Conservation (phyloP, 1,284 basidiomycete species). For the Tylopilus sp. region DNA sequence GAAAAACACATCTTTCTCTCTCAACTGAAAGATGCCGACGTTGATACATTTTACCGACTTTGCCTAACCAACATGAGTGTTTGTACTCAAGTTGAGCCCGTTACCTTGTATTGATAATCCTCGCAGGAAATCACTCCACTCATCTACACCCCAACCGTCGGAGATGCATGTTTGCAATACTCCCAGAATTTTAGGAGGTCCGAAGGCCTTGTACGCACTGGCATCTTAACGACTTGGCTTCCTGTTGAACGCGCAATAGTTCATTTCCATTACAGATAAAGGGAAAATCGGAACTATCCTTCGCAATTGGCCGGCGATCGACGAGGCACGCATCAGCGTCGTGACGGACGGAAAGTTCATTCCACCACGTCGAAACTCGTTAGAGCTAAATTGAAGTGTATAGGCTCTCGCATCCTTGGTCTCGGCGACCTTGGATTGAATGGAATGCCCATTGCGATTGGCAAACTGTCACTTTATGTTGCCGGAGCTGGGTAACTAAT, state of each 20-base stretch:
- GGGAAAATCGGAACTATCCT: conserved; percentile 70
- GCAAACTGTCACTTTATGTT: conserved; percentile 89
- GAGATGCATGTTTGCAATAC: conserved; percentile 84
- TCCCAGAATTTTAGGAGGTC: conserved; percentile 78
- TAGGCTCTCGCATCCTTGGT: conserved; percentile 85
- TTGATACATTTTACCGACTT: conserved; percentile 69
- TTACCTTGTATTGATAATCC: neutral
- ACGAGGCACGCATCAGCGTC: conserved; percentile 77
- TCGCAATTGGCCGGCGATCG: conserved; percentile 69
- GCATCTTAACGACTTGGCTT: neutral
- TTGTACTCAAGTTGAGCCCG: neutral
- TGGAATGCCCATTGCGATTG: conserved; percentile 91
- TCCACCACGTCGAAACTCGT: neutral
- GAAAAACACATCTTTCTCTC: conserved; percentile 82
- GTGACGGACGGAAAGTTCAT: conserved; percentile 72
- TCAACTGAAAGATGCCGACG: conserved; percentile 68
- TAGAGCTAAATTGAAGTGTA: conserved; percentile 1
- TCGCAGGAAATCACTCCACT: conserved; percentile 68
- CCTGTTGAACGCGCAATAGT: conserved; percentile 40
- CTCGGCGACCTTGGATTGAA: conserved; percentile 86
- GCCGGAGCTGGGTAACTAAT: conserved; percentile 71
- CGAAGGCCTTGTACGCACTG: conserved; percentile 63
- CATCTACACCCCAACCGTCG: conserved; percentile 91
- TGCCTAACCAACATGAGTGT: conserved; percentile 57
- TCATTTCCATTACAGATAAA: conserved; percentile 83